Conservation (phyloP, 768 basidiomycete genomes). For the Boletellus emodensis region DNA sequence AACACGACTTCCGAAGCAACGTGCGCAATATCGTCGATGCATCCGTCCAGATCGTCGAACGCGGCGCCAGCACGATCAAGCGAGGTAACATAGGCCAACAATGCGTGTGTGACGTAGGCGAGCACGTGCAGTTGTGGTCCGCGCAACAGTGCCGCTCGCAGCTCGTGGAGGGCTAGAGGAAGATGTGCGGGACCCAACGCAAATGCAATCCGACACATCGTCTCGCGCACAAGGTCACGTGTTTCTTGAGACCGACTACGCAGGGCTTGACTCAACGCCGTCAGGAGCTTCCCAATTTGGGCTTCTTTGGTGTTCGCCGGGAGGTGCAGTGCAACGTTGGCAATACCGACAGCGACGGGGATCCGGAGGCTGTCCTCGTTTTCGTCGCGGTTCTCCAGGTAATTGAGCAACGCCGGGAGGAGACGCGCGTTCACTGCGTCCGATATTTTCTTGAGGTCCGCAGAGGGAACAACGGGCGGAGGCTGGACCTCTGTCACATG, state of each 20-base stretch:
- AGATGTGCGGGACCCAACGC: constrained; percentile 73
- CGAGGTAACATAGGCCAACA: constrained; percentile 77
- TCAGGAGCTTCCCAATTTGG: constrained; percentile 75
- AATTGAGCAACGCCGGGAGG: constrained; percentile 73
- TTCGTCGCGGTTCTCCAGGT: constrained; percentile 80
- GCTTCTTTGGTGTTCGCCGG: constrained; percentile 58
- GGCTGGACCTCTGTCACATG: constrained; percentile 8
- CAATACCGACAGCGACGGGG: constrained; percentile 83
- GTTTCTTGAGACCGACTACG: constrained; percentile 95
- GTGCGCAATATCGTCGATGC: constrained; percentile 74
- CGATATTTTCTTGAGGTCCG: constrained; percentile 44
- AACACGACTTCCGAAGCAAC: constrained; percentile 89
- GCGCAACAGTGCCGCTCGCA: constrained; percentile 78
- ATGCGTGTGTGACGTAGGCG: constrained; percentile 76
- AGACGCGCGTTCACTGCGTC: constrained; percentile 75
- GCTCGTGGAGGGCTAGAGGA: constrained; percentile 67
- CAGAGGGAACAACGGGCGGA: neutral
- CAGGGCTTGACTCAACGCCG: constrained; percentile 81
- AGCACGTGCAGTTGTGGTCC: constrained; percentile 95
- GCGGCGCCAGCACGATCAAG: constrained; percentile 43
- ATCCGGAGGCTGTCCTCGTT: constrained; percentile 84
- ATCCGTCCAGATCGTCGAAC: constrained; percentile 68
- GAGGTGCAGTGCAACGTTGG: constrained; percentile 77
- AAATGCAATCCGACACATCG: constrained; percentile 74
- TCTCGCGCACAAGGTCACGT: constrained; percentile 79